Evolutionary conservation across 164 flowering plant species (phyloP), one percentile per base, ranked within the genome.

Genomic region (Hamamelis virginiana): DNA sequence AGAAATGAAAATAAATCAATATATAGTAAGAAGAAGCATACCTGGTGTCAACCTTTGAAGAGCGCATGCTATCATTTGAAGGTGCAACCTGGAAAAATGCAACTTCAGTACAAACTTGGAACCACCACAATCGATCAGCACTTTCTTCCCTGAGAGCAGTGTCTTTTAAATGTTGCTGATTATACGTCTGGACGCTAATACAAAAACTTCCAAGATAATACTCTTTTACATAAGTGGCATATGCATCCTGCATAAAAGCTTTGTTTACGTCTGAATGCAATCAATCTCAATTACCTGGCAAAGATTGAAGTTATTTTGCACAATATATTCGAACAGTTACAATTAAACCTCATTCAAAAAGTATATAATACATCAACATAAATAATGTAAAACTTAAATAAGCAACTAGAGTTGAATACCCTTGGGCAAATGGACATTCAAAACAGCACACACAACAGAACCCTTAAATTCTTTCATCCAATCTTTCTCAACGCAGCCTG

Each of bases 31-130:
- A 19, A 19, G 62, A 75, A 28, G 55, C 84, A 75, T 83, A 67
- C 98, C 81, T 90, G 68, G 92, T 69, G 65, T 96, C 82, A 66
- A 93, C 78, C 78, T 80, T 82, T 68, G 92, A 80, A 53, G 99
- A 89, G 47, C 98, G 96, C 47, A 96, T 66, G 67, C 97, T 93
- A 77, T 93, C 98, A 80, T 90, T 86, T 75, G 86, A 55, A 8
- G 99, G 97, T 62, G 98, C 99, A 53, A 91, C 91, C 76, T 92
- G 99, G 71, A 95, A 95, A 86, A 86, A 92, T 60, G 99, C 99
- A 76, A 95, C 97, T 83, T 95, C 98, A 10, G 93, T 92, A 61
- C 99, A 95, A 72, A 95, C 98, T 82, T 95, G 99, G 81, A 91
- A 95, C 98, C 97, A 95, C 99, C 98, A 92, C 64, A 92, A 72